These are phyloP conservation scores for Paraconiothyrium brasiliense DNA, from an alignment of 2,329 filamentous ascomycete species.

Conservation along the genomic window DNA sequence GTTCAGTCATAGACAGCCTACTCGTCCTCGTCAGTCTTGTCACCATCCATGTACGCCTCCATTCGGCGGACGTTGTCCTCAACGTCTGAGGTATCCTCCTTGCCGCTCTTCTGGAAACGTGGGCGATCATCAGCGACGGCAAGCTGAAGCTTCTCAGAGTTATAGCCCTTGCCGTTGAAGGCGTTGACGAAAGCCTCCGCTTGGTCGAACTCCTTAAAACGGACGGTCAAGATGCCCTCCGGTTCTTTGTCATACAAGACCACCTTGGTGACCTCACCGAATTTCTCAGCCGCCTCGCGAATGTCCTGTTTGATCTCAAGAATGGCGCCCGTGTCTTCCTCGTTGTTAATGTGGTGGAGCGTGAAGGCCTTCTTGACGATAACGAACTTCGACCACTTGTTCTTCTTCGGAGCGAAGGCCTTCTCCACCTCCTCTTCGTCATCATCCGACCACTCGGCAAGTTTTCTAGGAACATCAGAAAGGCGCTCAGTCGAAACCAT, in stretches of 20 bases:
- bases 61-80: slow-evolving; percentile 35
- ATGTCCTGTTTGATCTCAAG: slow-evolving; percentile 96
- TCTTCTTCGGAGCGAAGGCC: slow-evolving; percentile 59
- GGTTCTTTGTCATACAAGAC: slow-evolving; percentile 87
- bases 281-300: slow-evolving; percentile 84
- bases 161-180: slow-evolving; percentile 33
- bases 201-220: slow-evolving; percentile 76
- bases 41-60: slow-evolving; percentile 20
- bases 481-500: slow-evolving; percentile 24
- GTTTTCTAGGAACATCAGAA: slow-evolving; percentile 66
- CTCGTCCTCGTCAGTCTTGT: slow-evolving; percentile 10
- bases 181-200: slow-evolving; percentile 52
- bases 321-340: slow-evolving; percentile 82
- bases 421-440: slow-evolving; percentile 59
- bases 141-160: slow-evolving; percentile 25
- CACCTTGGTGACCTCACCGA: slow-evolving; percentile 89
- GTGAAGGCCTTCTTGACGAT: slow-evolving; percentile 96
- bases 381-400: slow-evolving; percentile 78
- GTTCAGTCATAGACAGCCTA: background rate
- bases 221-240: slow-evolving; percentile 85
- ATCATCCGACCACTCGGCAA: slow-evolving; percentile 96
- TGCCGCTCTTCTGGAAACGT: slow-evolving; percentile 42
- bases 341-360: slow-evolving; percentile 80
- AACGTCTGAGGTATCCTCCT: slow-evolving; percentile 27
- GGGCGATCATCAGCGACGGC: slow-evolving; percentile 40